These are phyloP conservation scores for Apiospora pterosperma DNA, from an alignment of 2,329 filamentous ascomycete species.

Conservation along the genomic window DNA sequence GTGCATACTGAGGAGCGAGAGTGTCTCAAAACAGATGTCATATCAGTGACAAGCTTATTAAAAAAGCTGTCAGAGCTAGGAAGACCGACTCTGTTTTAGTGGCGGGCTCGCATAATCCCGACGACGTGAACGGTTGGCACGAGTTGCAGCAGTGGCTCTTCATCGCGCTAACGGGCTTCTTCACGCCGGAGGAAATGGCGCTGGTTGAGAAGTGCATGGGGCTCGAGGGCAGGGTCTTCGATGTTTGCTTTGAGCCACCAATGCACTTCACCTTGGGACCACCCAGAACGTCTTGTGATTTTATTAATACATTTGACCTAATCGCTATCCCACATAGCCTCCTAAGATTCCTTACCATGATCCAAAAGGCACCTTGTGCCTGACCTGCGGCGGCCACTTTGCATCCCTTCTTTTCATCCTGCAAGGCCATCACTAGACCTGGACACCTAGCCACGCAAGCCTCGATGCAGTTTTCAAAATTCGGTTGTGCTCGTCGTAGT, in stretches of 20 bases:
- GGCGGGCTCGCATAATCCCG: conserved; percentile 47
- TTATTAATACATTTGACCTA: neutral
- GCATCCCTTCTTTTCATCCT: neutral
- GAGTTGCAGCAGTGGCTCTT: conserved; percentile 55
- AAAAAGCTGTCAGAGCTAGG: too few relatives aligned
- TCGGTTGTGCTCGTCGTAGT: neutral
- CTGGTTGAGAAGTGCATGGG: conserved; percentile 37
- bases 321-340: neutral
- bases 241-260: neutral
- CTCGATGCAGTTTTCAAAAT: neutral
- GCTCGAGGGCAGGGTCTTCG: conserved; percentile 37
- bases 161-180: conserved; percentile 46
- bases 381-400: neutral
- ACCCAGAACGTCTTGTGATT: neutral
- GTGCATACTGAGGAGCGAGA: too few relatives aligned
- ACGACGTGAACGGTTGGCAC: conserved; percentile 40
- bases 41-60: too few relatives aligned
- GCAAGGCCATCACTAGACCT: neutral
- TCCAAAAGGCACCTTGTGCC: neutral
- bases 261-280: neutral
- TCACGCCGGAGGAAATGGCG: conserved; percentile 33
- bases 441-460: neutral
- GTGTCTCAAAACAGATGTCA: too few relatives aligned
- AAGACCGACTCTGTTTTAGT: conserved; percentile 15
- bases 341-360: neutral